A percentile compares a stretch with the other conserved stretches of the same genome.
These are phyloP conservation scores for Hemileccinum impolitum DNA, from an alignment of 768 basidiomycete species.

Conservation along the genomic window DNA sequence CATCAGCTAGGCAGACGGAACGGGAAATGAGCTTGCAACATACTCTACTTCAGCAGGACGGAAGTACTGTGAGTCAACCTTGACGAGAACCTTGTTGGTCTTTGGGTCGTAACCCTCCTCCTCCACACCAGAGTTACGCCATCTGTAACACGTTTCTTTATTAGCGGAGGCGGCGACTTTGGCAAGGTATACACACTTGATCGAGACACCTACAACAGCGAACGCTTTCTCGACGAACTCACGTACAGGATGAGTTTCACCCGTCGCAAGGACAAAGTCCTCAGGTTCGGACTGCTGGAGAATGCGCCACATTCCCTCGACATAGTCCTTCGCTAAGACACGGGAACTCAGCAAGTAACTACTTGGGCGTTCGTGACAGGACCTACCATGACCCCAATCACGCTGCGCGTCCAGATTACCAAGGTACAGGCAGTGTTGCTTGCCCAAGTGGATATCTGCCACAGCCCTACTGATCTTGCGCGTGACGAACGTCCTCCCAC, in stretches of 20 bases:
- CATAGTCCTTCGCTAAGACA: slow-evolving; percentile 75
- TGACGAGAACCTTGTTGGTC: slow-evolving; percentile 71
- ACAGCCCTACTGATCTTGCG: slow-evolving; percentile 91
- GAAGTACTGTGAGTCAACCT: slow-evolving; percentile 88
- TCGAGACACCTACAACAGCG: slow-evolving; percentile 55
- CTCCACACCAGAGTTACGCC: slow-evolving; percentile 72
- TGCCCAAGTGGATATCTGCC: slow-evolving; percentile 87
- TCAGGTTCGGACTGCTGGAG: slow-evolving; percentile 80
- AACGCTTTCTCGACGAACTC: slow-evolving; percentile 93
- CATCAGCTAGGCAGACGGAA: neutral
- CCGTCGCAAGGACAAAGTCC: slow-evolving; percentile 94
- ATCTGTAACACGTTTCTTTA: slow-evolving; percentile 40
- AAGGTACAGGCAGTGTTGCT: slow-evolving; percentile 87
- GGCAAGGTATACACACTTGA: slow-evolving; percentile 46
- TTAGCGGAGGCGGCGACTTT: slow-evolving; percentile 2
- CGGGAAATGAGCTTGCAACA: slow-evolving; percentile 30
- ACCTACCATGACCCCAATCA: slow-evolving; percentile 95
- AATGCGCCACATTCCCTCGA: slow-evolving; percentile 98
- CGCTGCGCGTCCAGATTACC: slow-evolving; percentile 94
- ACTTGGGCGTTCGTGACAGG: neutral
- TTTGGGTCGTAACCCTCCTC: slow-evolving; percentile 75
- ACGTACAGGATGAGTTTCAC: slow-evolving; percentile 92
- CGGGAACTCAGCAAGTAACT: slow-evolving; percentile 4
- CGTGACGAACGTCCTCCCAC: slow-evolving; percentile 94
- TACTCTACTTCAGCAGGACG: slow-evolving; percentile 94